These are phyloP conservation scores for Heritiera littoralis DNA, from an alignment of 345 rosid genomes.

Conservation along the genomic window DNA sequence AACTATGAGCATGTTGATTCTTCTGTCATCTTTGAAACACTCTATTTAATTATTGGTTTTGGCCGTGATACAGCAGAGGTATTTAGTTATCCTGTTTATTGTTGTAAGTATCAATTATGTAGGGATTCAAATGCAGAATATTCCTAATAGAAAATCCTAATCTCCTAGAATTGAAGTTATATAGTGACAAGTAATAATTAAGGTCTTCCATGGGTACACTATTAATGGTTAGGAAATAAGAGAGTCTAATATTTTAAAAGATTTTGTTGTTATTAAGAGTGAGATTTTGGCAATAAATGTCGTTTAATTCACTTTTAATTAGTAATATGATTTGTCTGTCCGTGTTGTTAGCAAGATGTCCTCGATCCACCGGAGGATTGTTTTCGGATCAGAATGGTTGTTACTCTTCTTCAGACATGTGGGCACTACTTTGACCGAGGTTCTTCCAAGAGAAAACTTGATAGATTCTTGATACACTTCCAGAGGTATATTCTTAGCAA, in stretches of 20 bases:
- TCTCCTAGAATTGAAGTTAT: slow-evolving; percentile 1
- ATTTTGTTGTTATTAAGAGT: not conserved
- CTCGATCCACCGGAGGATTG: slow-evolving; percentile 97
- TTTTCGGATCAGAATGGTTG: slow-evolving; percentile 93
- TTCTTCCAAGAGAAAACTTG: slow-evolving; percentile 93
- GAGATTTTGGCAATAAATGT: slow-evolving; percentile 1
- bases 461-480: slow-evolving; percentile 87
- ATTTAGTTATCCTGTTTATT: slow-evolving; percentile 20
- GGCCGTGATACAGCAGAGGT: slow-evolving; percentile 92
- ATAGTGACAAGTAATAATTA: not conserved
- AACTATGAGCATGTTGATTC: slow-evolving; percentile 98
- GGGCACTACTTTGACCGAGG: slow-evolving; percentile 99
- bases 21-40: slow-evolving; percentile 93
- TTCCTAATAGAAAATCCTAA: not conserved
- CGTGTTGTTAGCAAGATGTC: slow-evolving; percentile 66
- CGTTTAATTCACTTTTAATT: not conserved
- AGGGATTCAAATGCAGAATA: not conserved
- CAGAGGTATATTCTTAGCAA: slow-evolving; percentile 94
- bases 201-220: not conserved
- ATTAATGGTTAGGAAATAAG: not conserved
- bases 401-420: slow-evolving; percentile 91
- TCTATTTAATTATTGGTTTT: slow-evolving; percentile 73
- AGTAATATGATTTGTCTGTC: slow-evolving; percentile 11
- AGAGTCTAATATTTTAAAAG: not conserved
- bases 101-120: not conserved